These are phyloP conservation scores for Leishmania arabica DNA, from an alignment of 208 protist species.

Conservation along the genomic window DNA sequence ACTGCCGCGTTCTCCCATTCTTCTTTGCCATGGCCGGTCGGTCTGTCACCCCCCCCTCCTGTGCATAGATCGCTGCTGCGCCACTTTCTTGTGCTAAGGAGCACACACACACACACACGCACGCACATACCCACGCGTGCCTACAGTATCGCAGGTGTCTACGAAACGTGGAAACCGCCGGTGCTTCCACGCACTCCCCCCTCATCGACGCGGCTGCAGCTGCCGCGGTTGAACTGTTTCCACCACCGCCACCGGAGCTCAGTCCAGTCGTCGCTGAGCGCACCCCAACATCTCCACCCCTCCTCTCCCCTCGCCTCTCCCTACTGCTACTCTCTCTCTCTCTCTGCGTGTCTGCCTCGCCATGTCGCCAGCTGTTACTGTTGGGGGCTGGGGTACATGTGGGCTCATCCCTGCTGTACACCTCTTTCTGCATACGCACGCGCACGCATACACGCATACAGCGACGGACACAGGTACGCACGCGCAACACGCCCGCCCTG, in stretches of 20 bases:
- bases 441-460: constrained; percentile 1
- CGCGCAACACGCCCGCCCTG: background rate
- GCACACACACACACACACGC: background rate
- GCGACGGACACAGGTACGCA: background rate
- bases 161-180: background rate
- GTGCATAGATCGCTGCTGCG: background rate
- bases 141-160: background rate
- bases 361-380: background rate
- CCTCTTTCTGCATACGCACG: background rate
- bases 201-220: background rate
- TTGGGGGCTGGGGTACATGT: background rate
- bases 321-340: background rate
- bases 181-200: background rate
- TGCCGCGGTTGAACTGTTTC: background rate
- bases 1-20: background rate
- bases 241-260: background rate
- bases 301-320: background rate
- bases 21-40: background rate
- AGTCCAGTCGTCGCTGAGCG: background rate
- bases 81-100: background rate
- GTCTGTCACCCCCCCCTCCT: background rate
- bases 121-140: background rate
- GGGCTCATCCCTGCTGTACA: background rate
- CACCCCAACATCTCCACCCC: background rate
- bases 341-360: background rate